Evolutionary conservation across 495 filamentous ascomycete genomes (phyloP), one percentile per base, ranked within the genome.

Genomic region (Penicillium simplicissimum): DNA sequence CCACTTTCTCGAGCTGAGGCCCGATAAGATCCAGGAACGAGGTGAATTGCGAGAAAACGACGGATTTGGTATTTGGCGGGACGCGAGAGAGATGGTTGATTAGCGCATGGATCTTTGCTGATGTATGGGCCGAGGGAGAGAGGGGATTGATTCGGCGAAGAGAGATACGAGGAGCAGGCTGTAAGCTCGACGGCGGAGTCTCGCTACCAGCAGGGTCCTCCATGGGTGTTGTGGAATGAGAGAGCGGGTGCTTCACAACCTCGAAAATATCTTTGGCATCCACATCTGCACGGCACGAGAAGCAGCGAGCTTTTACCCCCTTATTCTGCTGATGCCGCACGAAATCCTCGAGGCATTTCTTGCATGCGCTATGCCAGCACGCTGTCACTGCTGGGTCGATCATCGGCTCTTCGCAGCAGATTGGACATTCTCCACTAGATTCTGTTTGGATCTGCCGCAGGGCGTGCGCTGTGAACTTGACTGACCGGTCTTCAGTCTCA

Each of bases 311-410:
- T 0, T 89, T 59, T 58, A 89, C 82, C 33, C 88, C 85, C 66
- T 88, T 90, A 63, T 90, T 85, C 35, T 82, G 88, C 66, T 96
- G 90, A 71, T 96, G 92, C 62, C 86, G 85, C 61, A 98, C 93
- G 68, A 93, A 96, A 65, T 92, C 87, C 4, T 91, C 75, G 25
- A 96, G 81, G 67, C 95, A 98, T 48, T 91, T 87, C 74, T 95
- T 96, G 81, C 95, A 98, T 3, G 95, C 93, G 23, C 90, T 92
- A 73, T 98, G 95, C 90, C 94, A 98, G 75, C 95, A 98, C 0
- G 92, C 90, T 0, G 95, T 96, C 1, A 98, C 94, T 1, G 91
- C 88, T 59, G 96, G 93, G 47, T 97, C 89, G 47, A 89, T 84
- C 91, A 97, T 96, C 7, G 92, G 92, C 71, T 97, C 95, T 70